Evolutionary conservation across 2,329 filamentous ascomycete species (phyloP), one percentile per base, ranked within the genome.

Genomic region (Colletotrichum sp.): DNA sequence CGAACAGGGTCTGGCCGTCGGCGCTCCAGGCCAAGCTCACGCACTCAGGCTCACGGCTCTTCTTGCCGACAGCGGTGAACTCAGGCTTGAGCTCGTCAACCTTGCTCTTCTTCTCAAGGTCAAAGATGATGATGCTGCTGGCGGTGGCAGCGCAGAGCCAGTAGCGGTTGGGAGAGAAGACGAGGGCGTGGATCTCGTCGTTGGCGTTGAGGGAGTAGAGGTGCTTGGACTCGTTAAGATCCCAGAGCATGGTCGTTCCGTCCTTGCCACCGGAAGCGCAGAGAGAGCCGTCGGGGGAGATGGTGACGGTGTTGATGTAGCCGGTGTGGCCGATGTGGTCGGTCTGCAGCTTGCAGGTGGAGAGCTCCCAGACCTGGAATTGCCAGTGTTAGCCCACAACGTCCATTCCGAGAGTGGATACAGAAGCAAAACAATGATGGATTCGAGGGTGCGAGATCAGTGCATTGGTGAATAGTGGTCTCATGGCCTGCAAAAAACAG

Each of bases 91-190:
- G 94, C 93, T 99, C 97, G 85, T 99, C 96, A 86, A 99, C 96
- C 95, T 98, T 99, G 94, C 94, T 98, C 96, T 99, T 99, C 96
- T 99, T 99, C 95, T 99, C 97, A 83, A 99, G 93, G 86, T 99
- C 97, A 91, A 99, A 99, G 93, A 99, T 99, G 93, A 98, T 98
- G 93, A 99, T 99, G 93, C 93, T 96, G 90, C 93, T 95, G 86
- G 95, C 92, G 80, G 97, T 99, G 87, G 97, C 97, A 86, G 97
- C 97, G 93, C 97, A 99, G 83, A 99, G 94, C 97, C 97, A 99
- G 95, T 99, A 99, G 89, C 97, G 95, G 95, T 99, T 99, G 86
- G 97, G 97, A 80, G 97, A 99, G 95, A 99, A 99, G 89, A 99
- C 97, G 82, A 99, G 96, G 83, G 97, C 96, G 92, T 99, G 97